These are phyloP conservation scores for Termitomyces sp. DNA, from an alignment of 768 basidiomycete species.

Conservation along the genomic window DNA sequence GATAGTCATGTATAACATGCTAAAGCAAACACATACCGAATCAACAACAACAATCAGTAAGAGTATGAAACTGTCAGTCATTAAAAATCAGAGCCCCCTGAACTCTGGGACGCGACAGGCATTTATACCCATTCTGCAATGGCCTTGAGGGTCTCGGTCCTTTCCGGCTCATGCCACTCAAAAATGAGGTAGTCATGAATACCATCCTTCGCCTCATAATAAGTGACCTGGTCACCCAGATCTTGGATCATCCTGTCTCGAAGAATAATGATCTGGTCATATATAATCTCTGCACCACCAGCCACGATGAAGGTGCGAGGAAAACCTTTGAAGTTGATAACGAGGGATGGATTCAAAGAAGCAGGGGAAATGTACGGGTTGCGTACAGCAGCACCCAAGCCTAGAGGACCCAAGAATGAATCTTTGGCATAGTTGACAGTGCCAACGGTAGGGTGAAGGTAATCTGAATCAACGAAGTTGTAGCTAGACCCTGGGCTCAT, in stretches of 20 bases:
- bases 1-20: neutral
- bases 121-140: slow-evolving; percentile 46
- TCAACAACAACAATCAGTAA: neutral
- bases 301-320: slow-evolving; percentile 58
- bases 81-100: neutral
- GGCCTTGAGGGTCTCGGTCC: slow-evolving; percentile 41
- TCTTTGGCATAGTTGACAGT: slow-evolving; percentile 29
- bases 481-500: slow-evolving; percentile 34
- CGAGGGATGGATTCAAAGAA: slow-evolving; percentile 34
- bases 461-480: slow-evolving; percentile 33
- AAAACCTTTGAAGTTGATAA: slow-evolving; percentile 49
- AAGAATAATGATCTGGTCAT: slow-evolving; percentile 47
- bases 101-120: neutral
- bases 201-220: slow-evolving; percentile 49
- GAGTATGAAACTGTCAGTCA: neutral
- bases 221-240: slow-evolving; percentile 45
- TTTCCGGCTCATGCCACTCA: slow-evolving; percentile 50
- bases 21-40: neutral
- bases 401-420: slow-evolving; percentile 50
- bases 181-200: slow-evolving; percentile 57
- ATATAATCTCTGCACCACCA: slow-evolving; percentile 56
- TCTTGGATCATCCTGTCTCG: slow-evolving; percentile 49
- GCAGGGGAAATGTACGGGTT: slow-evolving; percentile 62
- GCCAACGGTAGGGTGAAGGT: slow-evolving; percentile 23
- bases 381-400: slow-evolving; percentile 38